Evolutionary conservation across 1,284 basidiomycete genomes (phyloP), one percentile per base, ranked within the genome.

Genomic region (Trichosporon inkin): DNA sequence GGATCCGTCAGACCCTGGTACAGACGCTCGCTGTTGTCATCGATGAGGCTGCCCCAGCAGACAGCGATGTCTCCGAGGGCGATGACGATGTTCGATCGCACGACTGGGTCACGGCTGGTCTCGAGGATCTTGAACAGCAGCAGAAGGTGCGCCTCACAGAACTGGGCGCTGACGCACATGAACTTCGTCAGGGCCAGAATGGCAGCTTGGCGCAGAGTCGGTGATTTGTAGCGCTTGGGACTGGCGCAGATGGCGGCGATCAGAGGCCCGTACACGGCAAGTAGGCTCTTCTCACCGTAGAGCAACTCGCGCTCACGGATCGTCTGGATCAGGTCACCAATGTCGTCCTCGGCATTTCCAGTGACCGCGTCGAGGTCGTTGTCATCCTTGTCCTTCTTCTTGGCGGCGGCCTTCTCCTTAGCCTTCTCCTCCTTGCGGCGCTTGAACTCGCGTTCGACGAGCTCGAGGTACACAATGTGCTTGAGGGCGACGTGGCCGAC

Each of bases 401-500:
- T 76, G 22, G 67, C 66, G 1, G 74, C 76, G 2, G 76, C 77
- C 65, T 78, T 79, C 55, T 73, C 87, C 68, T 87, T 83, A 19
- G 83, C 87, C 61, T 85, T 87, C 73, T 91, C 91, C 58, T 95
- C 92, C 79, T 97, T 98, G 76, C 95, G 88, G 14, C 93, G 82
- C 80, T 99, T 99, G 85, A 90, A 90, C 74, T 99, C 95, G 38
- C 94, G 82, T 78, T 99, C 95, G n/a, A 98, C 89, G 44, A 97
- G 82, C 77, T 99, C 95, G 34, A 99, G 84, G 74, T 92, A 96
- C 22, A 96, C 93, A 59, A 98, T 92, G 65, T 99, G 93, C 78
- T 98, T 98, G 79, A 99, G 90, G 6, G 93, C 92, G 17, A 96
- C 89, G 75, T 99, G 95, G 0, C 95, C 96, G 6, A 97, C 92